Conservation (phyloP, 1,284 basidiomycete species). For the Tylopilus sp. region DNA sequence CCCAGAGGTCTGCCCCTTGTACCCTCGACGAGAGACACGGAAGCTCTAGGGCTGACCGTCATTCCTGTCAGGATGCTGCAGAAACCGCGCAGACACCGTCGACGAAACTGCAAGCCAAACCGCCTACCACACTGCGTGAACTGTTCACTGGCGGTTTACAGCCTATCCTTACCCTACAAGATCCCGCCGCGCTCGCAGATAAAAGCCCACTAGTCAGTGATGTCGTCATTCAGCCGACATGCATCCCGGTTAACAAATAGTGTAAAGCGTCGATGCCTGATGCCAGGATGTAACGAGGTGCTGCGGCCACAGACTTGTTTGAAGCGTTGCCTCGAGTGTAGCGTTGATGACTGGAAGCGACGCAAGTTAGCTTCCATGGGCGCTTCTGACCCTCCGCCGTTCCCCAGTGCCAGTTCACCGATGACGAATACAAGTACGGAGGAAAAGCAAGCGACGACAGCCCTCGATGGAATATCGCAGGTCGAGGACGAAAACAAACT, state of each 20-base stretch:
- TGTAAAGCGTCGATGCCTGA: conserved; percentile 18
- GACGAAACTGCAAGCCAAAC: neutral
- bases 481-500: neutral
- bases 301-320: conserved; percentile 8
- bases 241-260: neutral
- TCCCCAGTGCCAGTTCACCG: neutral
- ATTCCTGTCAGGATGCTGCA: conserved; percentile 1
- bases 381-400: neutral
- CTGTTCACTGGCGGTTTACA: conserved; percentile 1
- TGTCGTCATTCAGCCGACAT: neutral
- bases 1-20: conserved; percentile 10
- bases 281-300: conserved; percentile 12
- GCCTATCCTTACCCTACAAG: conserved; percentile 4
- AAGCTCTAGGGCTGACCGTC: neutral
- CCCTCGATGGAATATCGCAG: neutral
- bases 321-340: conserved; percentile 22
- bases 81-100: neutral
- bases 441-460: neutral
- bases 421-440: neutral
- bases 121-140: neutral
- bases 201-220: conserved; percentile 7
- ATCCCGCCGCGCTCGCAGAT: neutral
- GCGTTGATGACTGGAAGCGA: conserved; percentile 18
- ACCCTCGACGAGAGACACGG: neutral
- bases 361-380: conserved; percentile 1